A percentile compares a stretch with the other conserved stretches of the same genome.
phyloP scores from a whole-genome alignment of 2,329 filamentous ascomycete species.

The Hymenoscyphus repandus region DNA sequence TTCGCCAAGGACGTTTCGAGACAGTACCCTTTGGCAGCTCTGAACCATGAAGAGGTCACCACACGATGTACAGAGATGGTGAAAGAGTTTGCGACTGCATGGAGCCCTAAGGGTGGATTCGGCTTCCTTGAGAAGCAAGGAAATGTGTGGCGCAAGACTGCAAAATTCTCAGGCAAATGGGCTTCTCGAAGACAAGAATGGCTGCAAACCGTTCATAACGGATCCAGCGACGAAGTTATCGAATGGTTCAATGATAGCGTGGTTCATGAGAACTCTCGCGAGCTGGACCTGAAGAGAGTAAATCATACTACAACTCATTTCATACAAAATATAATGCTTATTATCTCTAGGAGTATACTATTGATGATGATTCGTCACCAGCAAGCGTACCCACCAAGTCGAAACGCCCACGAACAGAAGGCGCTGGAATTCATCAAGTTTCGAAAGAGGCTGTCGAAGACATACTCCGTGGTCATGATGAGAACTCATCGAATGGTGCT shows the following conservation, averaged over 20 bases:
- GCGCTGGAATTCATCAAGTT: too few relatives aligned
- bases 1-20: constrained; percentile 1
- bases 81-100: neutral
- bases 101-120: constrained; percentile 2
- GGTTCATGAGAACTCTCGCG: neutral
- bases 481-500: too few relatives aligned
- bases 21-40: neutral
- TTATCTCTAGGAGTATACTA: too few relatives aligned
- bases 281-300: neutral
- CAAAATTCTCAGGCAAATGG: constrained; percentile 5
- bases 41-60: neutral
- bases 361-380: neutral
- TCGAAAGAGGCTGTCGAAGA: too few relatives aligned
- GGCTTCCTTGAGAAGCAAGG: constrained; percentile 2
- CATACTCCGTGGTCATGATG: too few relatives aligned
- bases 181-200: neutral
- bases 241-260: neutral
- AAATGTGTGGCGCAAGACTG: neutral
- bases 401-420: neutral
- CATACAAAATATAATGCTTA: neutral
- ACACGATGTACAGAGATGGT: constrained; percentile 1
- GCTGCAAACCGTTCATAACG: constrained; percentile 2
- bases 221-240: neutral
- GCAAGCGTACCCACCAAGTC: neutral
- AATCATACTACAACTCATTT: neutral